Evolutionary conservation across 2,329 filamentous ascomycete species (phyloP), one percentile per base, ranked within the genome.

Genomic region (Ramularia endophylla): DNA sequence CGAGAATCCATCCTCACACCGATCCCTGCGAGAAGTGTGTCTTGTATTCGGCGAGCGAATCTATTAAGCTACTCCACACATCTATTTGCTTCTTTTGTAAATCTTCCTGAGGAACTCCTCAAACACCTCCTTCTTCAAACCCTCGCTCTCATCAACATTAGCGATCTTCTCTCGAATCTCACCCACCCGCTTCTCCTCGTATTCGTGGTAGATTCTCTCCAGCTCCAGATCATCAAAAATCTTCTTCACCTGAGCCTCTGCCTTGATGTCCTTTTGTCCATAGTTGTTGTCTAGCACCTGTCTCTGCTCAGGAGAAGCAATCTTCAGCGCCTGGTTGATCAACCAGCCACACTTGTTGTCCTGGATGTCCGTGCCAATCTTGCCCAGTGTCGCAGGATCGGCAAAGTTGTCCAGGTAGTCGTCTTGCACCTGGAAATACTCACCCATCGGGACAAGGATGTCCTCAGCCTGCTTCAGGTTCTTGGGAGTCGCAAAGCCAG

Each of bases 301-400:
- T 61, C 88, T 81, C 76, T 98, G 92, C 65, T 90, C 87, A 1
- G 87, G 81, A 2, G 77, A 89, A 51, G 79, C 85, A 48, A 83
- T 77, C 64, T 81, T 76, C 45, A 98, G 75, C 34, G 92, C 92
- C 69, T 95, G 83, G 77, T 98, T 98, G 68, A 98, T 78, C 46
- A 98, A 73, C 92, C 92, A 98, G 30, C 87, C 94, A 77, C 92
- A 98, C 78, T 98, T 98, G 79, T 98, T 98, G 72, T 98, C 92
- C 75, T 89, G 83, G 67, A 98, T 98, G 62, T 98, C 92, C 46
- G 92, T 98, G 53, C 92, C 92, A 53, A 97, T 95, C 80, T 98
- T 98, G 67, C 92, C 92, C 64, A 98, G 92, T 60, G 88, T 79
- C 59, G 87, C 80, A 28, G 92, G 88, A 56, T 90, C 82, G 57